These are phyloP conservation scores for Aquilaria agallochum DNA, from an alignment of 441 rosid species.

Conservation along the genomic window DNA sequence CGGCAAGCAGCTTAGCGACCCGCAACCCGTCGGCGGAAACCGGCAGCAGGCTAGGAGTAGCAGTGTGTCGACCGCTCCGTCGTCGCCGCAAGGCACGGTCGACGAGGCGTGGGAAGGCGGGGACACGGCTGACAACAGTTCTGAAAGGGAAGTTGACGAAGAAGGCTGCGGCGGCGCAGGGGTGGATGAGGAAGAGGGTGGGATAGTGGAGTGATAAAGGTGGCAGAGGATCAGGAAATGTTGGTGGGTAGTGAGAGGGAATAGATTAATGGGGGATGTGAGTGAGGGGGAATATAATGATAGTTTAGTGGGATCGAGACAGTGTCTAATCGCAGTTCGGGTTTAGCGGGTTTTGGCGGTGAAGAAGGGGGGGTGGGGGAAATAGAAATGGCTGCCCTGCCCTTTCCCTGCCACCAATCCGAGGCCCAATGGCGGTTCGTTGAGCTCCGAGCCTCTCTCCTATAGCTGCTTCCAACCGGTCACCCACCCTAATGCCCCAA, in stretches of 20 bases:
- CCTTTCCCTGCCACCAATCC: background rate
- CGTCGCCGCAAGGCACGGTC: background rate
- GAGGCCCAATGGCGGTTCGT: constrained; percentile 23
- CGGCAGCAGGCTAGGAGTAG: constrained; percentile 12
- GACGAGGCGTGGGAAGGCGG: constrained; percentile 11
- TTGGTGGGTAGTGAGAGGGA: background rate
- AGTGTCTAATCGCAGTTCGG: background rate
- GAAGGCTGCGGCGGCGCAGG: constrained; percentile 10
- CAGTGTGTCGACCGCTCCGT: constrained; percentile 7
- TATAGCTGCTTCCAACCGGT: constrained; percentile 5
- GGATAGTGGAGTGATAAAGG: constrained; percentile 7
- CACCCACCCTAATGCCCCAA: background rate
- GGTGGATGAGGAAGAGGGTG: background rate
- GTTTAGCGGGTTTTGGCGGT: background rate
- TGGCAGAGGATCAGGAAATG: background rate
- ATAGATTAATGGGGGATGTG: background rate
- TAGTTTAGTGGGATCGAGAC: constrained; percentile 16
- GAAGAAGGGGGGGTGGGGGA: too few species aligned
- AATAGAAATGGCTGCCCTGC: background rate
- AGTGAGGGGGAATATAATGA: constrained; percentile 1
- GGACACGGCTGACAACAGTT: constrained; percentile 18
- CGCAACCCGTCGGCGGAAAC: constrained; percentile 43
- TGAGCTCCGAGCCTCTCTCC: constrained; percentile 35
- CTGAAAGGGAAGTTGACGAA: background rate
- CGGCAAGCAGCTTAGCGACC: constrained; percentile 66